These are phyloP conservation scores for Pleurotus citrinopileatus DNA, from an alignment of 768 basidiomycete species.

Conservation along the genomic window DNA sequence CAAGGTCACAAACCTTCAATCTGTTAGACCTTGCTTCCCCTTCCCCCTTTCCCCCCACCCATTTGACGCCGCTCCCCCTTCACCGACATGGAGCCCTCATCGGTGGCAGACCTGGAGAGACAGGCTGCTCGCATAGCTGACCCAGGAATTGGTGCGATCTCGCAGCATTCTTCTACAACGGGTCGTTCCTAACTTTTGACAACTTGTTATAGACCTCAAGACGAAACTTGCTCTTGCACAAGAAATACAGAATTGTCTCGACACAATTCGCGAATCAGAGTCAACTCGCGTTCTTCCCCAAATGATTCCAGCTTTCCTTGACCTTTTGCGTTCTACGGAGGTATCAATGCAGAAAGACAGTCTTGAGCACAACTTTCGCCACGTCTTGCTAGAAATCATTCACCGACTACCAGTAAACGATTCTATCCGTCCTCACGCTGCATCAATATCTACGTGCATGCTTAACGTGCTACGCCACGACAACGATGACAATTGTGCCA, in stretches of 20 bases:
- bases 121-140: conserved; percentile 73
- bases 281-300: conserved; percentile 65
- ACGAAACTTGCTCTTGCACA: conserved; percentile 68
- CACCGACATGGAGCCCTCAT: conserved; percentile 1
- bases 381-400: conserved; percentile 83
- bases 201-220: conserved; percentile 67
- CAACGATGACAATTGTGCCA: conserved; percentile 93
- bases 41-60: conserved; percentile 3
- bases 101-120: conserved; percentile 61
- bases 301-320: conserved; percentile 71
- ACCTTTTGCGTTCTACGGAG: conserved; percentile 68
- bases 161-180: neutral
- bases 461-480: conserved; percentile 81
- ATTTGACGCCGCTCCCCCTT: conserved; percentile 4
- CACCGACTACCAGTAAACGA: conserved; percentile 86
- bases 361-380: conserved; percentile 78
- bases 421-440: conserved; percentile 63
- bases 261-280: conserved; percentile 75
- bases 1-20: neutral
- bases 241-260: conserved; percentile 81
- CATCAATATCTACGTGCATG: conserved; percentile 74
- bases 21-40: neutral
- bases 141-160: conserved; percentile 60
- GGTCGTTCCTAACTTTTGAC: conserved; percentile 6
- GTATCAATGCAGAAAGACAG: conserved; percentile 65